A percentile compares a stretch with the other conserved stretches of the same genome.
phyloP scores from a whole-genome alignment of 257 asterid species.

The Echites panduratus region DNA sequence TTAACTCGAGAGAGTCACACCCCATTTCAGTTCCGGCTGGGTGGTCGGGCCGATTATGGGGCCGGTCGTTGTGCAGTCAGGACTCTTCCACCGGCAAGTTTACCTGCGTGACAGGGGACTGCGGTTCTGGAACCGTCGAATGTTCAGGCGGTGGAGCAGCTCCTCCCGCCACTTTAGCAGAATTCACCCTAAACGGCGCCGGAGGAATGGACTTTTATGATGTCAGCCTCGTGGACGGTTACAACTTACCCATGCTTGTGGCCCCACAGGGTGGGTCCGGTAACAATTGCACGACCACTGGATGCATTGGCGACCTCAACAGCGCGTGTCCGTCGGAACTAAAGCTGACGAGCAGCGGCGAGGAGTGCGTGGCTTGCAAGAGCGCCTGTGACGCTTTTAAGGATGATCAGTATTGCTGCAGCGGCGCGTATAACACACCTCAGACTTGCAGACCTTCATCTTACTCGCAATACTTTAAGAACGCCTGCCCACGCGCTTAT shows the following conservation, averaged over 20 bases:
- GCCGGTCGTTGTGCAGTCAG: constrained; percentile 43
- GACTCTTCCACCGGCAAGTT: constrained; percentile 47
- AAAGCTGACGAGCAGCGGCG: constrained; percentile 21
- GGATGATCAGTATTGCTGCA: constrained; percentile 33
- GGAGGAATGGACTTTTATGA: constrained; percentile 65
- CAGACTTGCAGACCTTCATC: constrained; percentile 32
- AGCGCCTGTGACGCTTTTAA: constrained; percentile 49
- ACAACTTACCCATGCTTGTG: constrained; percentile 68
- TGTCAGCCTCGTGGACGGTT: constrained; percentile 82
- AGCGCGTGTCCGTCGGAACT: constrained; percentile 57
- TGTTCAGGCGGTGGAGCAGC: constrained; percentile 53
- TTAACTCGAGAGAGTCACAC: constrained; percentile 37
- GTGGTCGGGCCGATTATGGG: constrained; percentile 86
- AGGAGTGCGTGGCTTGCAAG: constrained; percentile 45
- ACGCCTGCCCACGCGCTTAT: constrained; percentile 46
- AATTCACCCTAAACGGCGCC: constrained; percentile 70
- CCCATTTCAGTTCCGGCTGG: constrained; percentile 39
- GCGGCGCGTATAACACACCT: constrained; percentile 32
- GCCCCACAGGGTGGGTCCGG: constrained; percentile 50
- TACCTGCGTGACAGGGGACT: constrained; percentile 61
- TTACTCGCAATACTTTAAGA: constrained; percentile 31
- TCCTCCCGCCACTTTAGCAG: constrained; percentile 72
- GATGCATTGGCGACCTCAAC: constrained; percentile 58
- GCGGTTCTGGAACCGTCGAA: constrained; percentile 54
- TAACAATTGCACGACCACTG: constrained; percentile 54